Percentiles rank a stretch among this genome's conserved stretches.
Conservation (phyloP, 2,329 filamentous ascomycete genomes). For the Hypomyces rosellus region DNA sequence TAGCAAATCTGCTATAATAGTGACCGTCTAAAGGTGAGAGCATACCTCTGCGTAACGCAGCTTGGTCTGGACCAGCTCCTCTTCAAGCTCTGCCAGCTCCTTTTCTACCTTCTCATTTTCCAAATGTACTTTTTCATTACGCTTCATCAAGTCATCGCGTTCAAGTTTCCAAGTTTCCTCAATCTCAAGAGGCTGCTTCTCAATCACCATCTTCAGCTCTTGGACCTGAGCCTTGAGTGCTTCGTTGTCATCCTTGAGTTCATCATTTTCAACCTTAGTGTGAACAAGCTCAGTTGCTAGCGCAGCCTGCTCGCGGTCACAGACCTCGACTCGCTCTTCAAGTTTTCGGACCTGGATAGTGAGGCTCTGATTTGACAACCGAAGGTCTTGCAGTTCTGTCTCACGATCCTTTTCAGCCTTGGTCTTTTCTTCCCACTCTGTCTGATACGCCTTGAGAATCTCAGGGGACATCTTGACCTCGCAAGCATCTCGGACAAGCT, state of each 20-base stretch:
- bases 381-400: constrained; percentile 69
- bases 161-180: constrained; percentile 76
- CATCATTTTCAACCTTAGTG: constrained; percentile 89
- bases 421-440: constrained; percentile 90
- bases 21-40: constrained; percentile 15
- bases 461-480: constrained; percentile 79
- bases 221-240: constrained; percentile 76
- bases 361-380: constrained; percentile 58
- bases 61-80: constrained; percentile 86
- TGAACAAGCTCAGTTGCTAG: constrained; percentile 87
- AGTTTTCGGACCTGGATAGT: constrained; percentile 73
- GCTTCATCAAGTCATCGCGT: constrained; percentile 85
- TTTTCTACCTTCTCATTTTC: constrained; percentile 86
- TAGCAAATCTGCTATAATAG: constrained; percentile 9
- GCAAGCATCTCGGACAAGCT: constrained; percentile 88
- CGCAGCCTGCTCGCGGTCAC: constrained; percentile 83
- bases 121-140: constrained; percentile 88
- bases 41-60: constrained; percentile 91
- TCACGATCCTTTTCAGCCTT: constrained; percentile 77
- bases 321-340: constrained; percentile 81
- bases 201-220: constrained; percentile 79
- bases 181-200: constrained; percentile 82
- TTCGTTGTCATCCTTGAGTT: constrained; percentile 84
- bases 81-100: constrained; percentile 85
- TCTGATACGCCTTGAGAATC: constrained; percentile 70